Base-by-base conservation (phyloP, 1,284 basidiomycete genomes). In the Heterobasidion parviporum region DNA sequence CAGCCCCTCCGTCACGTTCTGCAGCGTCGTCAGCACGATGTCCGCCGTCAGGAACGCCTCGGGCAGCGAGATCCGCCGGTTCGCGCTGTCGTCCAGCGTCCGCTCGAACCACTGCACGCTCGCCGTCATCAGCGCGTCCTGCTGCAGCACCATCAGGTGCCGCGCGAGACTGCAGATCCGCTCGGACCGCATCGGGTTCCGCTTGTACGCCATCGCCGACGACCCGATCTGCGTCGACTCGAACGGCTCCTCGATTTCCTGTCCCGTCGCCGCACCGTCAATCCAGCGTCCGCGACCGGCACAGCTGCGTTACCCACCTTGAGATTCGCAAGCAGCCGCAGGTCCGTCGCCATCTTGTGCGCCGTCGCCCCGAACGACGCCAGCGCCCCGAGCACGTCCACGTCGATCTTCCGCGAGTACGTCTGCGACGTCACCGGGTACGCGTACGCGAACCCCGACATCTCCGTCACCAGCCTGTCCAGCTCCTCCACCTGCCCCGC, bases 151-250 rank as follows among this genome's bases (percentile, higher is more conserved):
- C 93, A 97, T 92, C 52, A 98, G 75, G 73, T 97, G 94, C 56
- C 97, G 79, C 18, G 96, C 81, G 49, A 99, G 82, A 64, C 91
- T 94, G 78, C 97, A 99, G 53, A 98, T 90, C 50, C 97, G 89
- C 74, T 99, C 97, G 59, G 85, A 95, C 56, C 97, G 92, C 97
- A 99, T 99, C 1, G 97, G 97, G 74, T 99, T 99, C 59, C 97
- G 84, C 77, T 99, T 99, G 84, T 99, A 99, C 2, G 97, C 96
- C 96, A 99, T 99, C 15, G 95, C 95, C 2, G 90, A 93, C 8
- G 89, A 92, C n/a, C 97, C 97, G 63, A 99, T 99, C 76, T 99
- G 97, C 54, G 96, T 96, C 61, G 94, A 92, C 72, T 99, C 97
- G 70, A 99, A 99, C 0, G 97, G 97, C 69, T 99, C 97, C 73